Base-by-base conservation (phyloP, 129 eudicot species). In the Tagetes patula region DNA sequence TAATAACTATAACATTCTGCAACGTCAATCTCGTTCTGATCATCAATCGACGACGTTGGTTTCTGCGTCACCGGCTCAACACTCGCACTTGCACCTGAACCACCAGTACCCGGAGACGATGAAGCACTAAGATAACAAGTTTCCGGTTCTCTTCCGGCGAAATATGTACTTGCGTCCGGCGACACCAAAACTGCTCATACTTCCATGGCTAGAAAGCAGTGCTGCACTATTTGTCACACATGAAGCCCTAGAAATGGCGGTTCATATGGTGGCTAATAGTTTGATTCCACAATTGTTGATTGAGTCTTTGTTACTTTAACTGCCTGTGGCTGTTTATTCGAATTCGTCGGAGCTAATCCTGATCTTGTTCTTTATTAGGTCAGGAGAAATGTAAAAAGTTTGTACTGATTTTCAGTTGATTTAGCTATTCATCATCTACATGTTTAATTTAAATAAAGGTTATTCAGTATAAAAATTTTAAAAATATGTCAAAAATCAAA, bases 1-100 rank as follows among this genome's bases (percentile, higher is more conserved):
- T n/a, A n/a, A n/a, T n/a, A n/a, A 67, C 87, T 86, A 67, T 67
- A 86, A 79, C 88, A 79, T 60, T 91, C 90, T 14, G 84, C 69
- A 5, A 71, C 84, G 64, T 81, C 84, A 9, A 78, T 54, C 5
- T 76, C 84, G 33, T 81, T 81, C 78, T 78, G 77, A 75, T 76
- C 81, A 36, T 36, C 88, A 13, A 71, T 63, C 60, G 50, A 62
- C 49, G 81, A 65, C 36, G 66, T 75, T 53, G 55, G 83, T 73
- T 49, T 83, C 71, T 54, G 80, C 40, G 79, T 4, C n/a, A 39
- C 56, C 41, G 77, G 78, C 33, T 76, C 81, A 13, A 60, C 66
- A 49, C 78, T 76, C 13, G 81, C 70, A 14, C 84, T 80, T 27
- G 80, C 77, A 27, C 80, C 77, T 2, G 81, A 76, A 33, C 82